Conservation (phyloP, 108 stramenopile species). For the Tribonema minus region DNA sequence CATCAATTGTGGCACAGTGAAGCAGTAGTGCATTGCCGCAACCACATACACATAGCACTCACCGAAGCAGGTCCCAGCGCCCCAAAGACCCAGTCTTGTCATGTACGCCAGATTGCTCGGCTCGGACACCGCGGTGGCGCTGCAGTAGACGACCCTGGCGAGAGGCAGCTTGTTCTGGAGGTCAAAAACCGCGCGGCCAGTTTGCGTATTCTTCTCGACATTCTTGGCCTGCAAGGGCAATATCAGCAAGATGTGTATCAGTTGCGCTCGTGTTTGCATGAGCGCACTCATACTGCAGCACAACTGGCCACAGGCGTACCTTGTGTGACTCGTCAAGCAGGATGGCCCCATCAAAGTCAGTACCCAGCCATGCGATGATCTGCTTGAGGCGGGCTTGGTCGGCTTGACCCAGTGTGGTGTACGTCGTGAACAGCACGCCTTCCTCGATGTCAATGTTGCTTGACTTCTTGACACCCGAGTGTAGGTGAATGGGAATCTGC, state of each 20-base stretch:
- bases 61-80: background rate
- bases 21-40: constrained; percentile 61
- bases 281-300: background rate
- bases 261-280: background rate
- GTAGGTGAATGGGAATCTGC: no score
- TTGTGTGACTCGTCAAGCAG: constrained; percentile 74
- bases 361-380: constrained; percentile 64
- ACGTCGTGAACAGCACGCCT: constrained; percentile 20
- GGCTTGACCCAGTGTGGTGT: constrained; percentile 8
- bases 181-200: constrained; percentile 59
- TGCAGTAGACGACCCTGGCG: constrained; percentile 70
- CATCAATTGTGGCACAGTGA: constrained; percentile 67
- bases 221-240: constrained; percentile 63
- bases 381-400: constrained; percentile 62
- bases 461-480: no score
- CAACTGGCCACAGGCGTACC: background rate
- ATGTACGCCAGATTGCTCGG: constrained; percentile 40
- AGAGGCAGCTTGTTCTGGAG: constrained; percentile 65
- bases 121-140: constrained; percentile 15
- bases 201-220: constrained; percentile 56
- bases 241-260: no score
- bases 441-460: background rate
- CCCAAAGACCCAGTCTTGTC: background rate
- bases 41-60: background rate
- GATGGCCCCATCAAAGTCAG: constrained; percentile 61